These are phyloP conservation scores for Fraxinus cuspidata DNA, from an alignment of 257 asterid species.

Conservation along the genomic window DNA sequence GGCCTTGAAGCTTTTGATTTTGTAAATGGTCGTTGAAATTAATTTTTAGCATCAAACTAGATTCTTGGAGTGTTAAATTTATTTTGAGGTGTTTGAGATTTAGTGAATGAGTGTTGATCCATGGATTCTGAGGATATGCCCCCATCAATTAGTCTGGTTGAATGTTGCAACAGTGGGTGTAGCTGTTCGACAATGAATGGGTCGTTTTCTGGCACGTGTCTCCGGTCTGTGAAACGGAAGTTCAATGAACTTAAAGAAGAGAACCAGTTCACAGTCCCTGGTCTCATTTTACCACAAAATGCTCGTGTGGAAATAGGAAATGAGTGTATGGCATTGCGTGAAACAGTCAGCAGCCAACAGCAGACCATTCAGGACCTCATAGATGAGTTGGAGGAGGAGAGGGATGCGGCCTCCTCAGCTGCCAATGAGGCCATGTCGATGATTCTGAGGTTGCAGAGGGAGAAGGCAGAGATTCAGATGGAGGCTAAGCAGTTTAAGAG, in stretches of 20 bases:
- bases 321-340: slow-evolving; percentile 77
- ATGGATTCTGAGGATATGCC: slow-evolving; percentile 64
- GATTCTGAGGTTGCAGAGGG: slow-evolving; percentile 94
- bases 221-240: slow-evolving; percentile 75
- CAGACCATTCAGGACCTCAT: slow-evolving; percentile 63
- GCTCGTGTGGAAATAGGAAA: slow-evolving; percentile 80
- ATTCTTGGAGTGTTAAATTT: slow-evolving; percentile 22
- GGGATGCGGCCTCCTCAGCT: slow-evolving; percentile 90
- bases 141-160: slow-evolving; percentile 38
- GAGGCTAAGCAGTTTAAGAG: slow-evolving; percentile 88
- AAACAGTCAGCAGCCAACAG: slow-evolving; percentile 80
- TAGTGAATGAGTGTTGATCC: slow-evolving; percentile 30
- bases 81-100: slow-evolving; percentile 27
- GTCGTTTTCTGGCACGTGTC: slow-evolving; percentile 49
- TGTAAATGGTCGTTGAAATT: slow-evolving; percentile 14
- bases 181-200: slow-evolving; percentile 47
- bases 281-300: slow-evolving; percentile 50
- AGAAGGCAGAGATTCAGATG: slow-evolving; percentile 90
- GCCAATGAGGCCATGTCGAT: slow-evolving; percentile 97
- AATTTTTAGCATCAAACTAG: not conserved
- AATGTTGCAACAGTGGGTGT: slow-evolving; percentile 83
- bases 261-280: slow-evolving; percentile 41
- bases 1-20: slow-evolving; percentile 36
- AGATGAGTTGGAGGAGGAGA: slow-evolving; percentile 89
- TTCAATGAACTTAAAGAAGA: slow-evolving; percentile 55